Evolutionary conservation across 352 stramenopile species (phyloP).

Genomic region (Plasmopara viticola): DNA sequence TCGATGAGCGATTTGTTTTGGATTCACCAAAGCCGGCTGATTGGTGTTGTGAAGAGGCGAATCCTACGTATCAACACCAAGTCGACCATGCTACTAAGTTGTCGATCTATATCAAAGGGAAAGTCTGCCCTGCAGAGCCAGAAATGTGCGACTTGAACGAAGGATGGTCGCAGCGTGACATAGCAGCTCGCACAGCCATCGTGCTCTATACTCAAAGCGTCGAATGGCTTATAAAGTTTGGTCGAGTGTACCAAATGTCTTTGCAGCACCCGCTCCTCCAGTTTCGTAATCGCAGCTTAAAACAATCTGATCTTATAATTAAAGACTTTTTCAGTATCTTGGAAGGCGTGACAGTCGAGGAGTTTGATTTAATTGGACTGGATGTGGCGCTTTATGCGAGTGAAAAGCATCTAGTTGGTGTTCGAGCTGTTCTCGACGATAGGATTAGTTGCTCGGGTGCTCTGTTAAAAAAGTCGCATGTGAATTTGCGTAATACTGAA

Average conservation of each 20-base stretch:
- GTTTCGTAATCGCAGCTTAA: constrained; percentile 1
- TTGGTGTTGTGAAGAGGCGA: background rate
- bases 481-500: constrained; percentile 16
- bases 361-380: constrained; percentile 55
- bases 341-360: constrained; percentile 39
- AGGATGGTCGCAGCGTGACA: constrained; percentile 43
- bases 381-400: constrained; percentile 69
- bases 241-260: constrained; percentile 38
- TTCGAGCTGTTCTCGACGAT: constrained; percentile 68
- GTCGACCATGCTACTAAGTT: constrained; percentile 31
- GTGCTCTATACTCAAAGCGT: constrained; percentile 72
- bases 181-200: constrained; percentile 46
- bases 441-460: constrained; percentile 41
- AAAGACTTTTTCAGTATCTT: constrained; percentile 27
- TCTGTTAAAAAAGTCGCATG: constrained; percentile 26
- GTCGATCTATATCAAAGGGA: constrained; percentile 39
- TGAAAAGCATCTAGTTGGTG: constrained; percentile 51
- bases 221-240: constrained; percentile 67
- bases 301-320: constrained; percentile 1
- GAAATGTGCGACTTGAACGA: constrained; percentile 12
- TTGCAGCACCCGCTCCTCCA: constrained; percentile 23
- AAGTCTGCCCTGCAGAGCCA: constrained; percentile 27
- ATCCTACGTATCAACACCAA: constrained; percentile 10
- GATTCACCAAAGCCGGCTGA: background rate
- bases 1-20: constrained; percentile 10